These are phyloP conservation scores for Raddia guianensis DNA, from an alignment of 176 grass and related monocot genomes.

Conservation along the genomic window DNA sequence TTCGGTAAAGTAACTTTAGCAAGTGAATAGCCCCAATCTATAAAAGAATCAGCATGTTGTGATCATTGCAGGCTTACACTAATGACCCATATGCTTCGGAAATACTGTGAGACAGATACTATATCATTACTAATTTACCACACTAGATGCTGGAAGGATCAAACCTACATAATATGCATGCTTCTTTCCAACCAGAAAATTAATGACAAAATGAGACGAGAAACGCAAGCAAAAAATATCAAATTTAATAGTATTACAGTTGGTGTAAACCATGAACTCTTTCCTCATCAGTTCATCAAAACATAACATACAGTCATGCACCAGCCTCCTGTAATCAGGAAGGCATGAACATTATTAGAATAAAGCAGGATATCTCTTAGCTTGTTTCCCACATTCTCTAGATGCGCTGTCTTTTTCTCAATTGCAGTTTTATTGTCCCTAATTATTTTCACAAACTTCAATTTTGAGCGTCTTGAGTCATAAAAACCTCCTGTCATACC, in stretches of 20 bases:
- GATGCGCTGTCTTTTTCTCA: conserved; percentile 64
- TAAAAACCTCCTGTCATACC: conserved; percentile 99
- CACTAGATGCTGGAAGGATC: conserved; percentile 11
- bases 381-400: conserved; percentile 69
- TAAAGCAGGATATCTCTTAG: conserved; percentile 89
- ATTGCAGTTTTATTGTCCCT: conserved; percentile 77
- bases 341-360: conserved; percentile 10
- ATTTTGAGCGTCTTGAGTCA: conserved; percentile 86
- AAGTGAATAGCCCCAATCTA: background rate
- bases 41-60: conserved; percentile 1
- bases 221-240: background rate
- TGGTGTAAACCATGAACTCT: background rate
- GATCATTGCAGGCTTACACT: background rate
- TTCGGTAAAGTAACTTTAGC: background rate
- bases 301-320: conserved; percentile 15
- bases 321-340: conserved; percentile 16
- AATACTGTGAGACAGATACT: background rate
- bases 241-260: background rate
- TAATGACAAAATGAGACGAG: conserved; percentile 11
- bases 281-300: background rate
- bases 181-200: background rate
- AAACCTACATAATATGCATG: conserved; percentile 22
- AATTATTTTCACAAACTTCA: conserved; percentile 91
- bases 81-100: background rate
- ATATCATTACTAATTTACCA: conserved; percentile 9